These are phyloP conservation scores for Boletus patriciae DNA, from an alignment of 768 basidiomycete species.

Conservation along the genomic window DNA sequence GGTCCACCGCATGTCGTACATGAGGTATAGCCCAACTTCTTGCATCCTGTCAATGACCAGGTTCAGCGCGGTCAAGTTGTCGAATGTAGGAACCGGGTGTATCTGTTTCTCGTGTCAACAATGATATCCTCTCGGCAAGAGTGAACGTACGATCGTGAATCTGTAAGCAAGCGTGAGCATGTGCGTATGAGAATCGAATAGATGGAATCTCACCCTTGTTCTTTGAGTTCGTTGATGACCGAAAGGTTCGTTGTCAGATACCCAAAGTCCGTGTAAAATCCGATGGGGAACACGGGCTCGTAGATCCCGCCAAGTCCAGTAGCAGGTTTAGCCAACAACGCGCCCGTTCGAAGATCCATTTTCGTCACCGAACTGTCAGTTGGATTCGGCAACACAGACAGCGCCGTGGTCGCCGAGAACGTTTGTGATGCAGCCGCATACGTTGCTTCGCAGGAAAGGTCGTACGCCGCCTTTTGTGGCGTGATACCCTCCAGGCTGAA, in stretches of 20 bases:
- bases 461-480: conserved; percentile 38
- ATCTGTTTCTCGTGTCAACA: conserved; percentile 39
- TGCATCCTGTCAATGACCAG: conserved; percentile 69
- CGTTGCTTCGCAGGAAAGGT: conserved; percentile 28
- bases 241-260: conserved; percentile 23
- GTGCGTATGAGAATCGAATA: neutral
- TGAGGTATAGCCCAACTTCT: conserved; percentile 65
- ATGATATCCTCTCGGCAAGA: neutral
- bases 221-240: conserved; percentile 33
- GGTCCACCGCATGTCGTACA: conserved; percentile 80
- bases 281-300: conserved; percentile 50
- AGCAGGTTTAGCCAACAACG: conserved; percentile 50
- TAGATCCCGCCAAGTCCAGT: conserved; percentile 50
- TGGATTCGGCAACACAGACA: conserved; percentile 52
- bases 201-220: conserved; percentile 26
- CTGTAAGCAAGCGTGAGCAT: conserved; percentile 7
- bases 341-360: conserved; percentile 61
- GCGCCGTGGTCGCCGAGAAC: conserved; percentile 43
- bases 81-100: conserved; percentile 69
- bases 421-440: conserved; percentile 40
- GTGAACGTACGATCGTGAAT: conserved; percentile 34
- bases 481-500: conserved; percentile 49
- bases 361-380: conserved; percentile 59
- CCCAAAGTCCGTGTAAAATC: conserved; percentile 46
- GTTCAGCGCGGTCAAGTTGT: conserved; percentile 56